A percentile compares a stretch with the other conserved stretches of the same genome.
phyloP scores from a whole-genome alignment of 257 asterid genomes.

The Galeopsis tetrahit region DNA sequence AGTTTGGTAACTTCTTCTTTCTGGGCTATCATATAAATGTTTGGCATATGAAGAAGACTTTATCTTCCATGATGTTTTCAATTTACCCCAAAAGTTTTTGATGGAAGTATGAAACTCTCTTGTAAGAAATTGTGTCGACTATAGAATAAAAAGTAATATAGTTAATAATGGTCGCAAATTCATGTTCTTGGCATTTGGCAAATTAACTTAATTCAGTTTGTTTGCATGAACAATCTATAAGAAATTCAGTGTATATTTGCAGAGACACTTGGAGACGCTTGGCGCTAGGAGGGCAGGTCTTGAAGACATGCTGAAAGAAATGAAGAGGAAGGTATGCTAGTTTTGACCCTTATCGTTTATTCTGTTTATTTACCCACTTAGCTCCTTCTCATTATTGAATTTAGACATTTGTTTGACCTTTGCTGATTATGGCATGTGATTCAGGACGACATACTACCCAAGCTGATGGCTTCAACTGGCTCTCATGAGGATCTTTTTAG shows the following conservation, averaged over 20 bases:
- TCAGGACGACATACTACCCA: conserved; percentile 83
- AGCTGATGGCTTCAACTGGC: conserved; percentile 75
- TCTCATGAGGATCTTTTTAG: conserved; percentile 81
- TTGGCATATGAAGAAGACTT: conserved; percentile 4
- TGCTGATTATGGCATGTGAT: conserved; percentile 26
- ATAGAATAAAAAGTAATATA: not conserved
- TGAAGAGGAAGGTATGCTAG: conserved; percentile 84
- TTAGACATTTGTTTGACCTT: not conserved
- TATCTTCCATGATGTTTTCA: not conserved
- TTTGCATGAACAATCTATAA: not conserved
- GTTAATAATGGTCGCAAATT: conserved; percentile 6
- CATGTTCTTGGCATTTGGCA: not conserved
- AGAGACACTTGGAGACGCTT: conserved; percentile 94
- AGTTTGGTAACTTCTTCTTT: conserved; percentile 67
- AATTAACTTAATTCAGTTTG: not conserved
- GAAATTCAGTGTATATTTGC: conserved; percentile 31
- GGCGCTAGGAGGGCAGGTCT: conserved; percentile 94
- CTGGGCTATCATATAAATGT: conserved; percentile 30
- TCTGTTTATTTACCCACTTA: not conserved
- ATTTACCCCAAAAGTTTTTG: not conserved
- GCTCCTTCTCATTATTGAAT: not conserved
- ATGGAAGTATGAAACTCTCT: not conserved
- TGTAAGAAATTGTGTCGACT: not conserved
- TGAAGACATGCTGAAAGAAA: conserved; percentile 98
- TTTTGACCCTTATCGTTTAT: not conserved